A percentile compares a stretch with the other conserved stretches of the same genome.
Conservation (phyloP, 805 yeast genomes). For the Ogataea trehalophila region DNA sequence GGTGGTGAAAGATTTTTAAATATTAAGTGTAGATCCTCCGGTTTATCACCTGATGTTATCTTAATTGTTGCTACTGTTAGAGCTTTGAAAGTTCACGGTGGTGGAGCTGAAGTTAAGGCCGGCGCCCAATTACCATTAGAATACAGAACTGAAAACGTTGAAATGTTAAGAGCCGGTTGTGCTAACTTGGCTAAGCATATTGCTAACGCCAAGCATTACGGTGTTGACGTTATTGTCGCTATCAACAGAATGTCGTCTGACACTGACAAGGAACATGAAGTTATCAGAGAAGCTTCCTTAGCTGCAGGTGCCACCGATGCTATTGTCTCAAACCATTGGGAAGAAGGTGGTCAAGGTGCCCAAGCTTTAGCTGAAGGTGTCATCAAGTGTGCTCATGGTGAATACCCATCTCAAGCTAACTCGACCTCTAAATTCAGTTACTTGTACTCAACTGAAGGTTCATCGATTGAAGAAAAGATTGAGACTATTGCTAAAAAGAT, state of each 20-base stretch:
- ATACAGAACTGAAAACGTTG: slow-evolving; percentile 77
- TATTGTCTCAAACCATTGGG: slow-evolving; percentile 91
- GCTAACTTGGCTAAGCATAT: slow-evolving; percentile 89
- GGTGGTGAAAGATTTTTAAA: slow-evolving; percentile 97
- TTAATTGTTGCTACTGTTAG: slow-evolving; percentile 94
- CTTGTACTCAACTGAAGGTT: slow-evolving; percentile 61
- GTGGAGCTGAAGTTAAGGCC: slow-evolving; percentile 95
- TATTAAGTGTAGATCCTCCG: slow-evolving; percentile 91
- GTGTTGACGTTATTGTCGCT: slow-evolving; percentile 92
- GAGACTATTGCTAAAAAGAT: slow-evolving; percentile 74
- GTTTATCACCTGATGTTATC: slow-evolving; percentile 81
- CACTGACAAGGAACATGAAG: slow-evolving; percentile 71
- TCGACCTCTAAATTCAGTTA: slow-evolving; percentile 43
- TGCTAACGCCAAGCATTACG: slow-evolving; percentile 74
- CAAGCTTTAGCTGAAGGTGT: slow-evolving; percentile 80
- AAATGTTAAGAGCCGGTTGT: slow-evolving; percentile 71
- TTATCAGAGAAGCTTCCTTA: slow-evolving; percentile 73
- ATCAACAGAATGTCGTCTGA: slow-evolving; percentile 85
- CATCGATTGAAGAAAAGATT: slow-evolving; percentile 76
- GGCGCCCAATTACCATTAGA: slow-evolving; percentile 82
- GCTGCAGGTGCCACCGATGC: slow-evolving; percentile 95
- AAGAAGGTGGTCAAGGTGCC: slow-evolving; percentile 91
- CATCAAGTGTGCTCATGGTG: slow-evolving; percentile 54
- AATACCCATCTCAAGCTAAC: slow-evolving; percentile 30
- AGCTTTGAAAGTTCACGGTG: slow-evolving; percentile 96